These are phyloP conservation scores for Aspergillus ochraceoroseus DNA, from an alignment of 2,329 filamentous ascomycete species.

Conservation along the genomic window DNA sequence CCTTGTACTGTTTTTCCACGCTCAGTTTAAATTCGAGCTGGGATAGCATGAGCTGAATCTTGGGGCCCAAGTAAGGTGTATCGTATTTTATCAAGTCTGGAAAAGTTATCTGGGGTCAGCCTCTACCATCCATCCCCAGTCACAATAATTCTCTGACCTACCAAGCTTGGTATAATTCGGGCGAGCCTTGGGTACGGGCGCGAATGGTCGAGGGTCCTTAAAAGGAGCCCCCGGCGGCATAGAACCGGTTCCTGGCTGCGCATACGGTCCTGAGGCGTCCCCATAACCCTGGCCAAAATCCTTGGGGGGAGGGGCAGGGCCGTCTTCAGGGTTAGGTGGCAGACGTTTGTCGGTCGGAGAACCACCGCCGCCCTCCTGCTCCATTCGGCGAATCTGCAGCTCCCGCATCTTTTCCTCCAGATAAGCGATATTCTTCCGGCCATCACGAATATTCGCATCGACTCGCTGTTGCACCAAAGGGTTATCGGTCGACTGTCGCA, in stretches of 20 bases:
- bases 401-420: constrained; percentile 89
- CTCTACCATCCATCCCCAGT: too few species aligned
- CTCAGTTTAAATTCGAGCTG: constrained; percentile 98
- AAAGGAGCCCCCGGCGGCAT: constrained; percentile 80
- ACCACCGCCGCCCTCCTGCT: constrained; percentile 44
- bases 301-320: constrained; percentile 68
- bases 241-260: constrained; percentile 61
- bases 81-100: constrained; percentile 98
- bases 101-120: constrained; percentile 16
- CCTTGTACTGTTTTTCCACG: constrained; percentile 97
- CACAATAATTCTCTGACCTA: too few species aligned
- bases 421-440: constrained; percentile 87
- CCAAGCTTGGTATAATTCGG: constrained; percentile 96
- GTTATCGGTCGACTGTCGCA: constrained; percentile 95
- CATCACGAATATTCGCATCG: constrained; percentile 91
- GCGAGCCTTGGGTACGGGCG: constrained; percentile 65
- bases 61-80: constrained; percentile 86
- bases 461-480: constrained; percentile 82
- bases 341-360: constrained; percentile 47
- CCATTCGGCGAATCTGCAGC: constrained; percentile 74
- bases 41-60: constrained; percentile 98
- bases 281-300: constrained; percentile 65
- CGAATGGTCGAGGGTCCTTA: constrained; percentile 64
- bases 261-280: constrained; percentile 50
- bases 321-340: constrained; percentile 40